Base-by-base conservation (phyloP, 768 basidiomycete species). In the Pleurotus ostreatus region DNA sequence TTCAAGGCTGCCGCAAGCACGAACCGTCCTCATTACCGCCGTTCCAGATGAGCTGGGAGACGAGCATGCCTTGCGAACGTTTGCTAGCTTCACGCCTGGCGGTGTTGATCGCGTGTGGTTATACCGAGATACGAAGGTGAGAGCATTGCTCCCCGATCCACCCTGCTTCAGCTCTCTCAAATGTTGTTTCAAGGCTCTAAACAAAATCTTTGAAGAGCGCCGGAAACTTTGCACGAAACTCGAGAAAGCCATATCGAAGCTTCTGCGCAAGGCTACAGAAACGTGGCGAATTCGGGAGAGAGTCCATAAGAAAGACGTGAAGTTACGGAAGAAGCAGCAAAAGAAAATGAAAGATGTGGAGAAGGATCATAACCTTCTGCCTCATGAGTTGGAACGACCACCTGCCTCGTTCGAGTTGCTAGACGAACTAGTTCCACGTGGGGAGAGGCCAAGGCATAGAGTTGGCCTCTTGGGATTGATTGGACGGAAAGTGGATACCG, bases 31-130 rank as follows among this genome's bases (percentile, higher is more conserved):
- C 51, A 76, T 89, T 56, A 85, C 85, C 0, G 78, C 81, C 38
- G 78, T 88, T 4, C 84, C 85, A 0, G 74, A 79, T 38, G 77
- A 82, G 55, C 67, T 81, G 20, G 76, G 73, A 11, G 76, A 72
- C 46, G 80, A 82, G 60, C 67, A 71, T 23, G 74, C 76, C 37
- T 66, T 83, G 11, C 68, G 73, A 18, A 78, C 76, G 39, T 81
- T 85, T 60, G 80, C 82, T 30, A 80, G 78, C 58, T 84, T 84
- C 60, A 78, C 88, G 2, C 88, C 88, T 1, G 88, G 87, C 12
- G 87, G 87, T 0, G 78, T 87, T 16, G 79, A 83, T 61, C 74
- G 78, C 46, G 78, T 89, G 38, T 91, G 88, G 87, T 68, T 89
- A 45, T 83, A 84, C 60, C 74, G 84, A 56, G 83, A 77, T 59